phyloP scores from a whole-genome alignment of 495 filamentous ascomycete species.

The Trichoderma erinaceum region DNA sequence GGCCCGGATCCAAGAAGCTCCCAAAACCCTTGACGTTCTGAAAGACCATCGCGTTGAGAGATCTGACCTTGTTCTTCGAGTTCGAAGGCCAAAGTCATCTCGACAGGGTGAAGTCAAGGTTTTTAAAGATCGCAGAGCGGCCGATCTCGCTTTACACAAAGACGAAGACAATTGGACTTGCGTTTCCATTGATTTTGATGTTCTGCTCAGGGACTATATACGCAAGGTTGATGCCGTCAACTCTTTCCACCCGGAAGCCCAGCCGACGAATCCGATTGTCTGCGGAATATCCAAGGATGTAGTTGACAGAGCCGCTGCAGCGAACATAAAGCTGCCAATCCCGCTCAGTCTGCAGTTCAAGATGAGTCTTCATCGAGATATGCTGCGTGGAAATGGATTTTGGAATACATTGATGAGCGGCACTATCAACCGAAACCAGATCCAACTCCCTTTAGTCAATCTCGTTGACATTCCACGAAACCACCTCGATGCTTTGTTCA shows the following conservation, averaged over 20 bases:
- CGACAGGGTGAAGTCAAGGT: not conserved
- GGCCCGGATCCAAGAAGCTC: no score
- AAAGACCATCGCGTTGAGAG: no score
- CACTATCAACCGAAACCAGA: no score
- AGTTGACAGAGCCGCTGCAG: no score
- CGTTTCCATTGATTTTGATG: not conserved
- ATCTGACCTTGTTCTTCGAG: not conserved
- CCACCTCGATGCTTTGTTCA: conserved; percentile 2
- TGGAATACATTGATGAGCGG: not conserved
- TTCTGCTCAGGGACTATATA: not conserved
- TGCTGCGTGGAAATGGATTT: conserved; percentile 13
- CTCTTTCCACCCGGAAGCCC: not conserved
- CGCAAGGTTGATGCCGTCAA: not conserved
- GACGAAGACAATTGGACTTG: not conserved
- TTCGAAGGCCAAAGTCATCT: not conserved
- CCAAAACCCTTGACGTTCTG: no score
- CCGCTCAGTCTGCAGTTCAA: not conserved
- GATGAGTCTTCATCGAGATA: conserved; percentile 8
- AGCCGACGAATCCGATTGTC: not conserved
- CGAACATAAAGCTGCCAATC: not conserved
- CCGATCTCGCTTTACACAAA: not conserved
- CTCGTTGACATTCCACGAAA: not conserved
- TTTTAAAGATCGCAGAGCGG: not conserved
- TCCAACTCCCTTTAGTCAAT: not conserved
- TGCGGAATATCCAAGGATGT: no score